phyloP scores from a whole-genome alignment of 306 rosid genomes.

The Ceratonia siliqua region DNA sequence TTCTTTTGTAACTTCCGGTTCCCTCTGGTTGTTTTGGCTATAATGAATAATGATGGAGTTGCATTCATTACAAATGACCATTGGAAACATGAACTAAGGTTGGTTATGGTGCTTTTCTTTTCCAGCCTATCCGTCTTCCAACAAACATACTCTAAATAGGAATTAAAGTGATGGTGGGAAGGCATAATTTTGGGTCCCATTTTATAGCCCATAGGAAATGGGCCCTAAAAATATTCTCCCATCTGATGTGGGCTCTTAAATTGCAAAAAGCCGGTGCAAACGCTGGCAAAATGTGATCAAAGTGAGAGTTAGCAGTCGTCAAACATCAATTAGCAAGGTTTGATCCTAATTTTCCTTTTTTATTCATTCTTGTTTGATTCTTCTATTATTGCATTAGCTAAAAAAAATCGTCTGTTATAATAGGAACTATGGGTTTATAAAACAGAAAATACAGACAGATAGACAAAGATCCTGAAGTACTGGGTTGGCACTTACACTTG shows the following conservation, averaged over 20 bases:
- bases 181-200: no score
- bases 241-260: not conserved
- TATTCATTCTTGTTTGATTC: not conserved
- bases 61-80: no score
- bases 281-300: not conserved
- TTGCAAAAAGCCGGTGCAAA: not conserved
- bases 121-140: no score
- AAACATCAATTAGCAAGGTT: not conserved
- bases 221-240: not conserved
- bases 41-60: no score
- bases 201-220: not conserved
- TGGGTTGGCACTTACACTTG: slow-evolving; percentile 37
- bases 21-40: no score
- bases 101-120: no score
- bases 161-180: no score
- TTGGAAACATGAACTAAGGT: no score
- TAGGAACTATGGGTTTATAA: not conserved
- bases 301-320: not conserved
- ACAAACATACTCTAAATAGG: no score
- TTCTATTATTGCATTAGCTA: not conserved
- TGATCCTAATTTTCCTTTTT: not conserved
- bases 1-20: no score
- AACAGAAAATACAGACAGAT: slow-evolving; percentile 20
- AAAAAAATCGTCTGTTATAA: not conserved
- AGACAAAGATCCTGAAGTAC: slow-evolving; percentile 38